Evolutionary conservation across 768 basidiomycete species (phyloP).

Genomic region (Phaeolepiota aurea): DNA sequence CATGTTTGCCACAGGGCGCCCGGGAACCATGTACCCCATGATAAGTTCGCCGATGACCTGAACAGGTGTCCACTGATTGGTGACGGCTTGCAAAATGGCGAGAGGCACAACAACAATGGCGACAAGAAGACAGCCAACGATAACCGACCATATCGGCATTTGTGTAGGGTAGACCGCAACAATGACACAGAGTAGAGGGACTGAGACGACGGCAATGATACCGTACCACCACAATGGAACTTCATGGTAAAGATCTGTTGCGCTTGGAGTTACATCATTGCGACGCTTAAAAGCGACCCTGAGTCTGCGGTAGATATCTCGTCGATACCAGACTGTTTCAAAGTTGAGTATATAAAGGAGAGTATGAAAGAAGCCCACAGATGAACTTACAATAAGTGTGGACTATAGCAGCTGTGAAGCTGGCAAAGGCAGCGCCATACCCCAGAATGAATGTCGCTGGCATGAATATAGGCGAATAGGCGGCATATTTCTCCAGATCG

Average conservation of each 20-base stretch:
- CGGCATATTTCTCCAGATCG: conserved; percentile 43
- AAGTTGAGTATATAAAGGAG: conserved; percentile 51
- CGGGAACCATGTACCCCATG: conserved; percentile 72
- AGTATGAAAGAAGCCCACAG: conserved; percentile 57
- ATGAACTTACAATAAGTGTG: conserved; percentile 1
- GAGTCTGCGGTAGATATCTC: no score
- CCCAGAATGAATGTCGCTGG: conserved; percentile 68
- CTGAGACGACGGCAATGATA: neutral
- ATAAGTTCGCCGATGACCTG: conserved; percentile 75
- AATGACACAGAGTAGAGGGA: neutral
- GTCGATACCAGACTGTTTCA: no score
- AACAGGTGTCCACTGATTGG: conserved; percentile 64
- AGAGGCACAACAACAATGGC: no score
- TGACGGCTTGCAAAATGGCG: neutral
- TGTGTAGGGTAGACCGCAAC: no score
- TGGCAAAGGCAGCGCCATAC: conserved; percentile 78
- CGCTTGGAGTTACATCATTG: neutral
- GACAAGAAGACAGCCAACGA: no score
- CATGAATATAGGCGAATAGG: conserved; percentile 56
- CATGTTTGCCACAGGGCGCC: conserved; percentile 75
- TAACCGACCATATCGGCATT: no score
- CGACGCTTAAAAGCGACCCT: no score
- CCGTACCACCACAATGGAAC: neutral
- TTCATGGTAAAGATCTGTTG: neutral
- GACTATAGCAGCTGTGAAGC: conserved; percentile 46